Evolutionary conservation across 2,329 filamentous ascomycete species (phyloP).

Genomic region (Colletotrichum plurivorum): DNA sequence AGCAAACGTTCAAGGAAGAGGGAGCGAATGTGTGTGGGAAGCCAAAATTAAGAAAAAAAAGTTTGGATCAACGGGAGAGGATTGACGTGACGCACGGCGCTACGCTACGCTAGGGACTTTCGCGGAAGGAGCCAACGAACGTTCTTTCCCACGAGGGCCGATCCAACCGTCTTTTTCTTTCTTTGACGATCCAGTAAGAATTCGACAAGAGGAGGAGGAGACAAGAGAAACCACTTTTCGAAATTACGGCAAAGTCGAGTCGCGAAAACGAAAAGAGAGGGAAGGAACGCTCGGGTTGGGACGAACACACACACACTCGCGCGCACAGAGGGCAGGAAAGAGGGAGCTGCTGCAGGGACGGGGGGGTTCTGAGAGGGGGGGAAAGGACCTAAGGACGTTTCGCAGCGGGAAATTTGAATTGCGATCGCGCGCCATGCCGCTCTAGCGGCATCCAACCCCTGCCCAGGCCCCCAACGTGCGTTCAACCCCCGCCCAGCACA

Average conservation of each 20-base stretch:
- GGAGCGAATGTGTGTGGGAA: not conserved
- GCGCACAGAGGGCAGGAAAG: not conserved
- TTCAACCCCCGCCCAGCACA: too few relatives aligned
- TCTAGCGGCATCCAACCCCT: constrained; percentile 18
- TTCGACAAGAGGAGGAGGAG: too few relatives aligned
- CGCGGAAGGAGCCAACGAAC: constrained; percentile 24
- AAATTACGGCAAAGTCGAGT: not conserved
- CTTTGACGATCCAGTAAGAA: not conserved
- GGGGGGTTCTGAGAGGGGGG: not conserved
- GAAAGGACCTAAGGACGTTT: constrained; percentile 7
- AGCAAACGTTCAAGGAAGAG: not conserved
- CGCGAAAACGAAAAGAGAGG: constrained; percentile 13
- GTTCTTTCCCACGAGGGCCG: constrained; percentile 25
- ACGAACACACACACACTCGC: not conserved
- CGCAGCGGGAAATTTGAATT: constrained; percentile 38
- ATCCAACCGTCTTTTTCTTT: constrained; percentile 8
- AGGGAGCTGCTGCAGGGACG: not conserved
- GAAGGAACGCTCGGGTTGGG: not conserved
- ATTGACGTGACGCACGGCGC: constrained; percentile 31
- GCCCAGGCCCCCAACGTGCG: constrained; percentile 1
- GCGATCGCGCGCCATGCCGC: constrained; percentile 37
- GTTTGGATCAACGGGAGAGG: constrained; percentile 10
- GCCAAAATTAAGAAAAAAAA: constrained; percentile 20
- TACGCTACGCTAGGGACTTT: constrained; percentile 5
- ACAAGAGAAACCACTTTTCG: too few relatives aligned